Percentiles rank a stretch among this genome's conserved stretches.
Evolutionary conservation across 2,329 filamentous ascomycete species (phyloP).

Genomic region (Stagonosporopsis chrysanthemi): DNA sequence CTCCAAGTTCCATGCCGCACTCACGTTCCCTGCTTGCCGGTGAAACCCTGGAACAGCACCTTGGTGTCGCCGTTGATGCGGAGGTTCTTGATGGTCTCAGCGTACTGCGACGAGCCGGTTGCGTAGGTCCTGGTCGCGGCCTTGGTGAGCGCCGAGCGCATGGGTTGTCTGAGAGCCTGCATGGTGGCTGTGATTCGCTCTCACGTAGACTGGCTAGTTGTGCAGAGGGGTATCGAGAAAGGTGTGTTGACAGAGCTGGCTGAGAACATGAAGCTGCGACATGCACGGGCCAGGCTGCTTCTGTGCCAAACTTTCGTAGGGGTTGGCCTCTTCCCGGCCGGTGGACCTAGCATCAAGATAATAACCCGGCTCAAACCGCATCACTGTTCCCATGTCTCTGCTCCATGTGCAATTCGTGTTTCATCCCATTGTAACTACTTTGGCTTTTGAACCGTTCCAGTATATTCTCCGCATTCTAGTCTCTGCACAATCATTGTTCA

Average conservation of each 20-base stretch:
- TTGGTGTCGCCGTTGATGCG: slow-evolving; percentile 93
- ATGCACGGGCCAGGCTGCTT: slow-evolving; percentile 9
- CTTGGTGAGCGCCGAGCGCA: slow-evolving; percentile 72
- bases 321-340: slow-evolving; percentile 6
- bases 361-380: slow-evolving; percentile 13
- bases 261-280: slow-evolving; percentile 34
- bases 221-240: slow-evolving; percentile 23
- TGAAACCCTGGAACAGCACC: slow-evolving; percentile 97
- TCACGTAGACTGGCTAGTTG: slow-evolving; percentile 25
- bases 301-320: slow-evolving; percentile 16
- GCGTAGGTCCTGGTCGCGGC: slow-evolving; percentile 79
- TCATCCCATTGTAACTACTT: too few species aligned
- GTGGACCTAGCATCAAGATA: slow-evolving; percentile 15
- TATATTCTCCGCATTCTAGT: not conserved
- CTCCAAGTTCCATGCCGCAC: slow-evolving; percentile 28
- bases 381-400: not conserved
- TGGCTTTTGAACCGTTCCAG: too few species aligned
- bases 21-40: slow-evolving; percentile 88
- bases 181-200: slow-evolving; percentile 61
- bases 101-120: slow-evolving; percentile 67
- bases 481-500: not conserved
- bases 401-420: too few species aligned
- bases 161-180: slow-evolving; percentile 83
- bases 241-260: slow-evolving; percentile 28
- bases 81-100: slow-evolving; percentile 69